These are phyloP conservation scores for Suillus subalutaceus DNA, from an alignment of 768 basidiomycete species.

Conservation along the genomic window DNA sequence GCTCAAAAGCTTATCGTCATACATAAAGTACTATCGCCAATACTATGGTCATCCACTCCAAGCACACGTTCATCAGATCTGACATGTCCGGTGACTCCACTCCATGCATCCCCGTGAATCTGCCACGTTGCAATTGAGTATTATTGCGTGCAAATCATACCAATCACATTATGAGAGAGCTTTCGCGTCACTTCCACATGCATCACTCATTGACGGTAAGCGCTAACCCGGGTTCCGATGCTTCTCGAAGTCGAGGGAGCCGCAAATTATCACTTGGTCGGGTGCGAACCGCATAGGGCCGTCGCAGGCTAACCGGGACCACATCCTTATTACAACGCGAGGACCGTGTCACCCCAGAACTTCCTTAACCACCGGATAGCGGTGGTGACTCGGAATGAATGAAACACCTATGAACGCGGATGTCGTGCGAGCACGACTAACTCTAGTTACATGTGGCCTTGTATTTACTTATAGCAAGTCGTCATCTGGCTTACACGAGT, in stretches of 20 bases:
- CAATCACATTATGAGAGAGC: too few species aligned
- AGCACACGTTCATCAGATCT: not conserved
- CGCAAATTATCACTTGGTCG: not conserved
- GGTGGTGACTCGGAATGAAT: not conserved
- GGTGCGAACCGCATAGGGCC: not conserved
- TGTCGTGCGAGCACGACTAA: not conserved
- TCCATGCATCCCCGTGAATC: not conserved
- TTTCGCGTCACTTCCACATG: not conserved
- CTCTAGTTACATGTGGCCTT: too few species aligned
- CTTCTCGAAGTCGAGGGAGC: not conserved
- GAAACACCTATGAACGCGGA: not conserved
- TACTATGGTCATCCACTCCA: constrained; percentile 6
- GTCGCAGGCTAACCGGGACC: not conserved
- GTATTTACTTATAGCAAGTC: too few species aligned
- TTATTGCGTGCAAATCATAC: not conserved
- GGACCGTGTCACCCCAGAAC: not conserved
- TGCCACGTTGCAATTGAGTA: not conserved
- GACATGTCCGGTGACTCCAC: not conserved
- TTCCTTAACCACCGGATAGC: not conserved
- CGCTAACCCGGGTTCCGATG: not conserved
- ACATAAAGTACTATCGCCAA: constrained; percentile 1
- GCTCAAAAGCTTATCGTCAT: constrained; percentile 13
- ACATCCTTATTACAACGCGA: not conserved
- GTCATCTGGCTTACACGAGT: too few species aligned
- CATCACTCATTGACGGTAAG: not conserved